Evolutionary conservation across 23 red algal species (phyloP).

Genomic region (Cyanidioschyzon merolae): DNA sequence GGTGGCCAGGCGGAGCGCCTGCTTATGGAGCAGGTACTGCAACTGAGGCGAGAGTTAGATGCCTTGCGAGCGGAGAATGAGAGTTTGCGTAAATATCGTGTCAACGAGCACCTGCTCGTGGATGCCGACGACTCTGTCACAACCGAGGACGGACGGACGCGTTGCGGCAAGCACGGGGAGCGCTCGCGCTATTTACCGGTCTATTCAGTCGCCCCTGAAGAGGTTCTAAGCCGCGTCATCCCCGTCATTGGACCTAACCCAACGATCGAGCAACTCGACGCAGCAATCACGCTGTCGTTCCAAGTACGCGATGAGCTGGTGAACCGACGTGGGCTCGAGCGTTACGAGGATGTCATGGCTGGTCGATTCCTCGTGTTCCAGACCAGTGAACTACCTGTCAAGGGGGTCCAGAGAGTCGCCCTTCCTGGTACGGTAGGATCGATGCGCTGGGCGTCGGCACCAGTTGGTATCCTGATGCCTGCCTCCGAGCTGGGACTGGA

Average conservation of each 20-base stretch:
- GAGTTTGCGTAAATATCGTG: neutral
- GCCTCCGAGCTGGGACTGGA: constrained; percentile 1
- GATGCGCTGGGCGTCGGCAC: constrained; percentile 14
- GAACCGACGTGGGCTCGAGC: neutral
- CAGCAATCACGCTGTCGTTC: neutral
- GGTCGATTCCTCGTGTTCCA: constrained; percentile 6
- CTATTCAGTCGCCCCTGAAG: neutral
- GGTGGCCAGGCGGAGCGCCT: neutral
- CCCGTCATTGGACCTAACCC: constrained; percentile 5
- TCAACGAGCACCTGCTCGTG: neutral
- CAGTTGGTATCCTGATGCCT: constrained; percentile 6
- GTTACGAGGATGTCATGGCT: neutral
- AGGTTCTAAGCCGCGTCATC: constrained; percentile 1
- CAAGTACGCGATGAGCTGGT: neutral
- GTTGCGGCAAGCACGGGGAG: neutral
- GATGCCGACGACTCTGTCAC: neutral
- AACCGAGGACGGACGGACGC: neutral
- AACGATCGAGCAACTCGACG: neutral
- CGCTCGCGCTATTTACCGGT: neutral
- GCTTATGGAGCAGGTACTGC: neutral
- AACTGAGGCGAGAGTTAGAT: neutral
- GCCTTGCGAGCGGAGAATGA: neutral
- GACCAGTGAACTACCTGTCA: neutral
- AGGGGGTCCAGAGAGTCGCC: constrained; percentile 1
- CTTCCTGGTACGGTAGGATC: neutral